A percentile compares a stretch with the other conserved stretches of the same genome.
phyloP scores from a whole-genome alignment of 495 filamentous ascomycete genomes.

The Mytilinidion resinicola region DNA sequence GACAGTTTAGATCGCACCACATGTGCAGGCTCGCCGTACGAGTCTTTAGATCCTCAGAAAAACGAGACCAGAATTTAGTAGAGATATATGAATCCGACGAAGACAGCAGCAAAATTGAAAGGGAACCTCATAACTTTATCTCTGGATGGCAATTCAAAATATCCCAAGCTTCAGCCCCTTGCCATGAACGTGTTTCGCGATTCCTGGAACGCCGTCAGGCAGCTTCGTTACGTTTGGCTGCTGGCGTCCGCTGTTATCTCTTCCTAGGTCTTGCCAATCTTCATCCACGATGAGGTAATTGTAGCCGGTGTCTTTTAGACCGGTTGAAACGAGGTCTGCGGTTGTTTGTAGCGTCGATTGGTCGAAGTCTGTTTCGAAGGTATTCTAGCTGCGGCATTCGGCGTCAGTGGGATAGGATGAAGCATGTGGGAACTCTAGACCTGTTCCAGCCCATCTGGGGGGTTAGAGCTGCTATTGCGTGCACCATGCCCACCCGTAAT shows the following conservation, averaged over 20 bases:
- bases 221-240: background rate
- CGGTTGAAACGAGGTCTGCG: conserved; percentile 45
- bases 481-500: no score
- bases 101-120: no score
- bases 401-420: no score
- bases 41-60: no score
- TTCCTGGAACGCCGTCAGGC: conserved; percentile 47
- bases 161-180: conserved; percentile 61
- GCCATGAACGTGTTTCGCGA: conserved; percentile 52
- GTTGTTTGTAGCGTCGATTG: conserved; percentile 45
- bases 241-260: conserved; percentile 37
- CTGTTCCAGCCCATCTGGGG: conserved; percentile 29
- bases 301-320: conserved; percentile 59
- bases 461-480: no score
- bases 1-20: no score
- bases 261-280: conserved; percentile 52
- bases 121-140: no score
- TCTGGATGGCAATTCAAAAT: conserved; percentile 22
- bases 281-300: conserved; percentile 60
- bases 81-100: no score
- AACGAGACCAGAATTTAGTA: no score
- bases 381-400: conserved; percentile 44
- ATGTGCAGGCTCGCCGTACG: no score
- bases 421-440: no score
- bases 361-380: conserved; percentile 45